A percentile compares a stretch with the other conserved stretches of the same genome.
phyloP scores from a whole-genome alignment of 2,329 filamentous ascomycete genomes.

The Sporothrix euskadiensis region DNA sequence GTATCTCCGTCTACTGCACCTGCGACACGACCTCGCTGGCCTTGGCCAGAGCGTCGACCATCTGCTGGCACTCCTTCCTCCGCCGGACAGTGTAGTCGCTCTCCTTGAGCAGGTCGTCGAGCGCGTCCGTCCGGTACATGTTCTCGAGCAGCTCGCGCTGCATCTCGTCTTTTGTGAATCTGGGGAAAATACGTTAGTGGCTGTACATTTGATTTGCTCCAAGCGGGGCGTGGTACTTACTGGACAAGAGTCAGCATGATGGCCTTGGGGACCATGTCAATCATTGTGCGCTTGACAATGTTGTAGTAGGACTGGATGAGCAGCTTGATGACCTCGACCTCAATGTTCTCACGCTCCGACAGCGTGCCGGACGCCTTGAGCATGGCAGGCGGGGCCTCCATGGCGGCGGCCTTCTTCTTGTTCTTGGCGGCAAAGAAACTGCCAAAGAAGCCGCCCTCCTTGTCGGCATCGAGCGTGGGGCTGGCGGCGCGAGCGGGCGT shows the following conservation, averaged over 20 bases:
- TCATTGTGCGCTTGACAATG: slow-evolving; percentile 97
- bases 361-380: slow-evolving; percentile 93
- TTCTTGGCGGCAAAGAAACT: slow-evolving; percentile 99
- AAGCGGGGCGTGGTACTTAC: neutral
- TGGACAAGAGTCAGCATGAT: slow-evolving; percentile 97
- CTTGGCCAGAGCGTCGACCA: slow-evolving; percentile 89
- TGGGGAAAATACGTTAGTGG: neutral
- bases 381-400: slow-evolving; percentile 90
- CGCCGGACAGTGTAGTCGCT: slow-evolving; percentile 94
- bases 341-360: slow-evolving; percentile 89
- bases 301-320: slow-evolving; percentile 97
- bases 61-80: slow-evolving; percentile 97
- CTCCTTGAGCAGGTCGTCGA: slow-evolving; percentile 95
- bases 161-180: slow-evolving; percentile 97
- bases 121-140: slow-evolving; percentile 88
- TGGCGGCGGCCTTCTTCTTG: slow-evolving; percentile 99
- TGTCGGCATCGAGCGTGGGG: slow-evolving; percentile 63
- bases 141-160: slow-evolving; percentile 94
- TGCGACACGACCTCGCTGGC: slow-evolving; percentile 95
- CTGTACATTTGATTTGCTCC: neutral
- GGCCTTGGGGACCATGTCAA: slow-evolving; percentile 99
- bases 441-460: slow-evolving; percentile 86
- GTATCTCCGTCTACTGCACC: slow-evolving; percentile 53
- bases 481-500: slow-evolving; percentile 73
- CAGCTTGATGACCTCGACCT: slow-evolving; percentile 98